These are phyloP conservation scores for Conticribra guillardii DNA, from an alignment of 108 stramenopile species.

Conservation along the genomic window DNA sequence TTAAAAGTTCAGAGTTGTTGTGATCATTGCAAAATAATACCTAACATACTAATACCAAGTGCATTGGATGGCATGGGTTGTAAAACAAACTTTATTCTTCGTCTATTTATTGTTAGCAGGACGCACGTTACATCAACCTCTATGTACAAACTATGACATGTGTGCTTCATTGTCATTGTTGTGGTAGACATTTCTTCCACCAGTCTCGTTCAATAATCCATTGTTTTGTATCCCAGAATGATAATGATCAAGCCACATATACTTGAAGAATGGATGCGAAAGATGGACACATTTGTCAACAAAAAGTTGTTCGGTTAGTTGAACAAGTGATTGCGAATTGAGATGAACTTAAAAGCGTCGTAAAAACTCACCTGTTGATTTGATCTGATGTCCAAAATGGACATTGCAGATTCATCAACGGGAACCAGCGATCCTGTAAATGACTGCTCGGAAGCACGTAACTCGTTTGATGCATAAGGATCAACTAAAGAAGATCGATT, in stretches of 20 bases:
- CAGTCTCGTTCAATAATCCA: too few relatives aligned
- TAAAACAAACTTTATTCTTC: too few relatives aligned
- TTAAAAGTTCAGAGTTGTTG: too few relatives aligned
- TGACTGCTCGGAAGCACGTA: conserved; percentile 31
- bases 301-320: neutral
- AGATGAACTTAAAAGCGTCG: neutral
- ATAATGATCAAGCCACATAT: conserved; percentile 39
- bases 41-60: too few relatives aligned
- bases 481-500: conserved; percentile 47
- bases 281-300: neutral
- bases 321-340: neutral
- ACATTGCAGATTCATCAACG: conserved; percentile 29
- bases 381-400: conserved; percentile 30
- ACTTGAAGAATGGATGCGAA: conserved; percentile 11
- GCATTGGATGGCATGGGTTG: too few relatives aligned
- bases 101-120: too few relatives aligned
- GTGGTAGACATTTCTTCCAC: too few relatives aligned
- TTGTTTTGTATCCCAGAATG: conserved; percentile 40
- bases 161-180: too few relatives aligned
- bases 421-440: conserved; percentile 49
- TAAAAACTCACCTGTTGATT: conserved; percentile 27
- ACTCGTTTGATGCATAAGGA: conserved; percentile 26
- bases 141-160: too few relatives aligned
- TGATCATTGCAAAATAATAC: too few relatives aligned
- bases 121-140: too few relatives aligned